Base-by-base conservation (phyloP, 2,329 filamentous ascomycete species). In the Tothia fuscella region DNA sequence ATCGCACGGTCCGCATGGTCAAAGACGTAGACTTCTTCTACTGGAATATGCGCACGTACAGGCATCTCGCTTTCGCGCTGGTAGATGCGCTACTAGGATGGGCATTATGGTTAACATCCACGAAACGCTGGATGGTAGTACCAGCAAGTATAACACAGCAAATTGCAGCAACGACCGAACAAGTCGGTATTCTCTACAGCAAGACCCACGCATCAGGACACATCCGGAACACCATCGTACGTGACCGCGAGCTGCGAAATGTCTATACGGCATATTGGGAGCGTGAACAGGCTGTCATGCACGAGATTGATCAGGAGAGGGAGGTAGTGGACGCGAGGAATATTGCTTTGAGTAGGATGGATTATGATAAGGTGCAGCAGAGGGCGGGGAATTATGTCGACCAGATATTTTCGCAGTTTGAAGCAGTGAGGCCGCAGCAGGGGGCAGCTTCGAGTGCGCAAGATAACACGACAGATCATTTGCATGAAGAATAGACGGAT, bases 201-300 rank as follows among this genome's bases (percentile, higher is more conserved):
- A n/a, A n/a, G n/a, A n/a, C n/a, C n/a, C n/a, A n/a, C n/a, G n/a
- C n/a, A n/a, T n/a, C n/a, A n/a, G 82, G 77, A 6, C 77, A 93
- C 44, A 65, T 93, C 34, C 76, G 81, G 56, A 95, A 95, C 64
- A 84, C 85, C 3, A 72, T 83, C 13, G 68, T 81, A 43, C 67
- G 88, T 42, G 84, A 95, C 61, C 70, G 75, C 47, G 72, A 72
- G 32, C 63, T 95, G 58, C 75, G 87, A 45, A 67, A 61, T 2
- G 71, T 72, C 44, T 72, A 73, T 38, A 73, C 80, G 50, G 71
- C 68, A 13, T 95, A 95, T 62, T 96, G 89, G 89, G 65, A 68
- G 7, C 79, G 80, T 33, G 85, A 95, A 64, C 80, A 76, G 5
- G 66, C 72, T 39, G 59, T 85, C 22, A 85, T 82, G 72, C 66